These are phyloP conservation scores for Cucurbita ficifolia DNA, from an alignment of 306 rosid genomes.

Conservation along the genomic window DNA sequence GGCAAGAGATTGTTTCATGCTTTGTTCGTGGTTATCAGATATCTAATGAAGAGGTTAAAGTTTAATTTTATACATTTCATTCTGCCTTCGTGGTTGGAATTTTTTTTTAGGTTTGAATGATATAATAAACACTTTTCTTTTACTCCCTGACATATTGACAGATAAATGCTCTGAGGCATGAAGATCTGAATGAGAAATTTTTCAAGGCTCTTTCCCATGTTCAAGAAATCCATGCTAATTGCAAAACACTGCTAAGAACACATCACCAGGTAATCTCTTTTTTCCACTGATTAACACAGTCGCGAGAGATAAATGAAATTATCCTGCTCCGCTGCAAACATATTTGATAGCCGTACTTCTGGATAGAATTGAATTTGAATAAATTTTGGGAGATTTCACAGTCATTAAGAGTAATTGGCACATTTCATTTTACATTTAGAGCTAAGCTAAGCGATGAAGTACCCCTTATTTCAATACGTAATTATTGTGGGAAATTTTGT, in stretches of 20 bases:
- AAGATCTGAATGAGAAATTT: slow-evolving; percentile 55
- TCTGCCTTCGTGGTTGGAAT: slow-evolving; percentile 3
- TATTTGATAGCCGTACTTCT: background rate
- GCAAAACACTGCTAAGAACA: slow-evolving; percentile 81
- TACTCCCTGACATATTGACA: slow-evolving; percentile 17
- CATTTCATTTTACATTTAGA: background rate
- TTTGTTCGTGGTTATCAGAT: slow-evolving; percentile 94
- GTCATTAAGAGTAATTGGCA: background rate
- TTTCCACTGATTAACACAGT: background rate
- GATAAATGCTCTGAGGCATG: slow-evolving; percentile 84
- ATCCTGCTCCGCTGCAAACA: background rate
- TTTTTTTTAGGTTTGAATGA: background rate
- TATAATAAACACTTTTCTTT: slow-evolving; percentile 6
- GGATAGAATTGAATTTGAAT: background rate
- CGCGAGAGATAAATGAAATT: background rate
- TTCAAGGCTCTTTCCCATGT: slow-evolving; percentile 93
- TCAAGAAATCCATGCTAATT: slow-evolving; percentile 88
- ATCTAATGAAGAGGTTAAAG: slow-evolving; percentile 60
- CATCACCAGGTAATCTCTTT: slow-evolving; percentile 69
- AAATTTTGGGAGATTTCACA: background rate
- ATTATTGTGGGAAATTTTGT: background rate
- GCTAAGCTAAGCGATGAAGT: slow-evolving; percentile 2
- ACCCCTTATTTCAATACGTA: background rate
- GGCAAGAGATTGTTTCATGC: slow-evolving; percentile 76
- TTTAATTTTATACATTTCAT: slow-evolving; percentile 4